Base-by-base conservation (phyloP, 192 early-diverging fungal species). In the Coemansia sp. region DNA sequence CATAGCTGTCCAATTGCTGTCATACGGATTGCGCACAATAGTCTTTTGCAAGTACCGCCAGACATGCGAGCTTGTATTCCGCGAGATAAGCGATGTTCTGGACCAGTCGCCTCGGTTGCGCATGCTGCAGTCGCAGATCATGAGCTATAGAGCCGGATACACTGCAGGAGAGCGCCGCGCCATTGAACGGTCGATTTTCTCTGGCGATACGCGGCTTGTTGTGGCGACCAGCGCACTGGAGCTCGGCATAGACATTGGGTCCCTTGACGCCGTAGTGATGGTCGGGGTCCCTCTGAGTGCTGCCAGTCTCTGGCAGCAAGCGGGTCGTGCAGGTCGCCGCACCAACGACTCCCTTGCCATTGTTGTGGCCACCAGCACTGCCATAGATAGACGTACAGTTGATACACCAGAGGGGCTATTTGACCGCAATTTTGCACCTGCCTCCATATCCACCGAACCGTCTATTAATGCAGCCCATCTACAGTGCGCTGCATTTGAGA, bases 61-160 rank as follows among this genome's bases (percentile, higher is more conserved):
- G 15, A 60, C 58, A 16, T 87, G 86, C 68, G 87, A 90, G 68
- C 63, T 86, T 1, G 56, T 67, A 6, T 63, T 43, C 10, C 66
- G 64, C 45, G 70, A 79, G 52, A 58, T 79, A 9, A 2, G 4
- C 4, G 71, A 73, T 18, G 58, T 42, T 34, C 26, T 73, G 0
- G 61, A 55, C 8, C 20, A 28, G 4, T 48, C 64, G 6, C 46
- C 40, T 1, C 42, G 15, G 13, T 13, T 75, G 30, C 62, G 37
- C 21, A 12, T 13, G 23, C 40, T 62, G 13, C 58, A 34, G 8
- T 10, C 39, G 8, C 53, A 58, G 7, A 75, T 91, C 4, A 84
- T 90, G 80, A 70, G 83, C 25, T 95, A 95, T 64, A 86, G 93
- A 12, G 93, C 85, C 13, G 93, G 93, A 18, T 95, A 95, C 77